phyloP scores from a whole-genome alignment of 345 rosid species.

The Syzygium oleosum region DNA sequence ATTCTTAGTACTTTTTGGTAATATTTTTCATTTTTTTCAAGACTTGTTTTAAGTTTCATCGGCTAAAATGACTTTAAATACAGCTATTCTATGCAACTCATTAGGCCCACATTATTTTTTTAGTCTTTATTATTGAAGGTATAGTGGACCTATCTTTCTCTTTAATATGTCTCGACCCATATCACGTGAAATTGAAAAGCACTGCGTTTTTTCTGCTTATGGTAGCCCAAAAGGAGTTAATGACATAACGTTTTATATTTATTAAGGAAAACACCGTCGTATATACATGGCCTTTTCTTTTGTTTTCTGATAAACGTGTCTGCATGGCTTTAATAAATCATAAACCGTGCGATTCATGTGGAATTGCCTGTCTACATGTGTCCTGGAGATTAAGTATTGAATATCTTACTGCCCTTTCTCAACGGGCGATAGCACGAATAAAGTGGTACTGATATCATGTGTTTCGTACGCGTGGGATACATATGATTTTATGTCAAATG shows the following conservation, averaged over 20 bases:
- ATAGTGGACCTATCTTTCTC: neutral
- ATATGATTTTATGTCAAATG: neutral
- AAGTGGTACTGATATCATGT: neutral
- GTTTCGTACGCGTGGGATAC: neutral
- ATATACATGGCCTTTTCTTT: neutral
- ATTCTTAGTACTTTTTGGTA: neutral
- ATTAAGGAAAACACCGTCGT: neutral
- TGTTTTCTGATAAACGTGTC: neutral
- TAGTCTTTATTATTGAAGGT: neutral
- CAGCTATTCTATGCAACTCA: neutral
- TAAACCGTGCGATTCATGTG: neutral
- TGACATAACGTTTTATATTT: neutral
- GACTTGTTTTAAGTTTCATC: neutral
- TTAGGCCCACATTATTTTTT: too few species aligned
- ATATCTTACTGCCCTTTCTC: neutral
- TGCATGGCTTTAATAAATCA: neutral
- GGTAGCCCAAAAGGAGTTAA: neutral
- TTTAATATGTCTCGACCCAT: neutral
- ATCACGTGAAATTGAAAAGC: neutral
- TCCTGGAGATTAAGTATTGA: neutral
- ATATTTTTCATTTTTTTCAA: neutral
- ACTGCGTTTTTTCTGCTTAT: neutral
- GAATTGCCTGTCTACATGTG: neutral
- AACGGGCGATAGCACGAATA: neutral
- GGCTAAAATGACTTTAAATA: neutral